A percentile compares a stretch with the other conserved stretches of the same genome.
Evolutionary conservation across 1,139 yeast genomes (phyloP).

Genomic region (Blastobotrys apis): DNA sequence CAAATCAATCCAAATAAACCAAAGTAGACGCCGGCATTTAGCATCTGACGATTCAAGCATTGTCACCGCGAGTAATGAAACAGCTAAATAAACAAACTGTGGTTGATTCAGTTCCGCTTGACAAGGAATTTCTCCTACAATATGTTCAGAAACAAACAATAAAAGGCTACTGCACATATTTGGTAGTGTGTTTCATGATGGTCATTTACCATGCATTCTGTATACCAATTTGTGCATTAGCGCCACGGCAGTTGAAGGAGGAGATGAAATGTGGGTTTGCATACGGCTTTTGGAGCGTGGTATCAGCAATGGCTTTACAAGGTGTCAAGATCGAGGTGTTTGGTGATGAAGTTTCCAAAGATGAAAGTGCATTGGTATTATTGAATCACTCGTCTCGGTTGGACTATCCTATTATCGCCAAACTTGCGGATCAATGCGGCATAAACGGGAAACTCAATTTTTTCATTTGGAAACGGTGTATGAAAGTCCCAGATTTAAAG

Average conservation of each 20-base stretch:
- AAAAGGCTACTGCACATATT: not conserved
- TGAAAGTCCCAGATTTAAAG: conserved; percentile 26
- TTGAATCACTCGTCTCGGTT: conserved; percentile 54
- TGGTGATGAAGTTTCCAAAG: conserved; percentile 17
- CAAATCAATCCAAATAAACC: no score
- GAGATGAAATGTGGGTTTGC: conserved; percentile 7
- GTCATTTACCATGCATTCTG: not conserved
- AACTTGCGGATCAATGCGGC: conserved; percentile 37
- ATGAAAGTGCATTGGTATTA: conserved; percentile 11
- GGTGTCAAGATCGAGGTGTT: conserved; percentile 8
- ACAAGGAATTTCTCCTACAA: not conserved
- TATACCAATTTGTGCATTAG: not conserved
- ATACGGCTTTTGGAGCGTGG: conserved; percentile 1
- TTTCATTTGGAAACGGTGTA: conserved; percentile 28
- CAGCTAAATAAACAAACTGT: no score
- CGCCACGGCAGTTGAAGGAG: conserved; percentile 5
- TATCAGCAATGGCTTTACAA: not conserved
- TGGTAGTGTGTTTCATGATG: not conserved
- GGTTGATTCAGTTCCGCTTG: no score
- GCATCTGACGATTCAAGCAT: no score
- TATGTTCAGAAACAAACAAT: not conserved
- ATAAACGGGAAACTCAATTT: conserved; percentile 27
- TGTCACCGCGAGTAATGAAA: no score
- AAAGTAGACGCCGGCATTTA: no score
- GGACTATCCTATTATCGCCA: conserved; percentile 50